These are phyloP conservation scores for Danielia reshetovae DNA, from an alignment of 805 yeast species.

Conservation along the genomic window DNA sequence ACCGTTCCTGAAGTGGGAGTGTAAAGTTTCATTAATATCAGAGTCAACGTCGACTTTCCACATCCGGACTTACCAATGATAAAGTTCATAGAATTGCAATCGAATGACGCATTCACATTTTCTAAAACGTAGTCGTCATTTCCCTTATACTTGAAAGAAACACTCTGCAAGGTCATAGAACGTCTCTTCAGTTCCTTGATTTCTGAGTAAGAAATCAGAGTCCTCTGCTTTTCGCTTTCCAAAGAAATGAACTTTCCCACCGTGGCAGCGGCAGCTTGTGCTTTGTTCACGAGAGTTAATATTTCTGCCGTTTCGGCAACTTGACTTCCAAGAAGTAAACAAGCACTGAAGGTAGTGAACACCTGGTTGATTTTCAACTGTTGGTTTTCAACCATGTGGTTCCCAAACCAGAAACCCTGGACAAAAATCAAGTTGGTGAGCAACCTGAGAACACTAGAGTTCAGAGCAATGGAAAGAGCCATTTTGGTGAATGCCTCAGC, in stretches of 20 bases:
- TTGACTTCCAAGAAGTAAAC: constrained; percentile 65
- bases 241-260: constrained; percentile 31
- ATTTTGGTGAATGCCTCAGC: constrained; percentile 38
- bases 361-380: constrained; percentile 58
- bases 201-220: constrained; percentile 2
- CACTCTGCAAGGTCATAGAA: constrained; percentile 23
- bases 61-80: constrained; percentile 88
- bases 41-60: constrained; percentile 83
- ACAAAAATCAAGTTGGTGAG: constrained; percentile 73
- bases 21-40: constrained; percentile 61
- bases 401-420: constrained; percentile 92
- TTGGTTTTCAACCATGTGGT: constrained; percentile 52
- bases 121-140: constrained; percentile 49
- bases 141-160: constrained; percentile 61
- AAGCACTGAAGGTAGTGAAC: constrained; percentile 78
- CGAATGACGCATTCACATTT: constrained; percentile 43
- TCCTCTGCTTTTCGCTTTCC: neutral
- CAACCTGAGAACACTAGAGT: constrained; percentile 52
- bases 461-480: constrained; percentile 49
- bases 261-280: constrained; percentile 60
- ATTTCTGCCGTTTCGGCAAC: constrained; percentile 54
- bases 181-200: constrained; percentile 1
- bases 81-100: constrained; percentile 48
- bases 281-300: constrained; percentile 62
- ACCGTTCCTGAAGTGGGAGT: constrained; percentile 50